phyloP scores from a whole-genome alignment of 352 stramenopile species.

The Phytophthora melonis region DNA sequence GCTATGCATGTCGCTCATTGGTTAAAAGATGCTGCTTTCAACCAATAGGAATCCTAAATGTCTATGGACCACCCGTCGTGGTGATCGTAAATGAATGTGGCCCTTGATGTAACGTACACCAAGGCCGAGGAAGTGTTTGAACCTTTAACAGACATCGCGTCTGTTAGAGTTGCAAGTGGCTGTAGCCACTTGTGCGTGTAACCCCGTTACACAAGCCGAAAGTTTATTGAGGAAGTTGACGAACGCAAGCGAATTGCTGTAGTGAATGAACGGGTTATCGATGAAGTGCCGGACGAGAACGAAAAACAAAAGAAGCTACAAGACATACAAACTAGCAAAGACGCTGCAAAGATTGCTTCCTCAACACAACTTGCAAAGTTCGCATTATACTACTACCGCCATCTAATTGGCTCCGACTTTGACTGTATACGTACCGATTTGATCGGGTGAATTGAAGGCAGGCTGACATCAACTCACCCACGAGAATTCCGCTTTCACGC shows the following conservation, averaged over 20 bases:
- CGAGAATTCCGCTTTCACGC: background rate
- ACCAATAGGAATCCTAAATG: no score
- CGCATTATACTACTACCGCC: conserved; percentile 3
- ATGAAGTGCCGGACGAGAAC: background rate
- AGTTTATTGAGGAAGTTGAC: background rate
- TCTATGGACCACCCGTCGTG: no score
- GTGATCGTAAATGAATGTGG: no score
- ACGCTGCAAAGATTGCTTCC: background rate
- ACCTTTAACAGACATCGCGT: no score
- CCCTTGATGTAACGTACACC: no score
- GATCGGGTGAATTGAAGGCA: conserved; percentile 6
- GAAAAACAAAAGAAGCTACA: background rate
- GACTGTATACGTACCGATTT: conserved; percentile 9
- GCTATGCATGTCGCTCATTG: no score
- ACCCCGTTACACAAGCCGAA: no score
- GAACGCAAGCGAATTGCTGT: background rate
- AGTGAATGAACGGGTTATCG: background rate
- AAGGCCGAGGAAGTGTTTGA: no score
- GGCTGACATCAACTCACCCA: background rate
- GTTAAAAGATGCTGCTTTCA: no score
- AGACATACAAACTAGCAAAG: background rate
- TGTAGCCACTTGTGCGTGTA: no score
- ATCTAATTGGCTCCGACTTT: background rate
- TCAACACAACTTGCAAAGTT: conserved; percentile 4
- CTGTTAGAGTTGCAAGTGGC: no score